phyloP scores from a whole-genome alignment of 2,329 filamentous ascomycete species.

The Paracorniculantispora psalliotae region DNA sequence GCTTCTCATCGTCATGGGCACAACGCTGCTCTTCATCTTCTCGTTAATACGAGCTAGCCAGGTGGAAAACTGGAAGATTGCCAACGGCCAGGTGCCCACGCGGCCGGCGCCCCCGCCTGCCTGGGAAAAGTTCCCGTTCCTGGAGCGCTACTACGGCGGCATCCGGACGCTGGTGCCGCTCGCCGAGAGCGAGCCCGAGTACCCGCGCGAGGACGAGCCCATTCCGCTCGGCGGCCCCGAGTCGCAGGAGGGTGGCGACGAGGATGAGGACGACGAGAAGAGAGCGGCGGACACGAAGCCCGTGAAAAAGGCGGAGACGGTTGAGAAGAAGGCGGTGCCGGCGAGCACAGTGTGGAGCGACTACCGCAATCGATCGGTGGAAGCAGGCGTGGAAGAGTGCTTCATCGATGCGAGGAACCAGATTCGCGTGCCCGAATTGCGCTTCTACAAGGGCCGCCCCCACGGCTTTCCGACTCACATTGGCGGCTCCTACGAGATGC shows the following conservation, averaged over 20 bases:
- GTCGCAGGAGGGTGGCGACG: not conserved
- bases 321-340: constrained; percentile 20
- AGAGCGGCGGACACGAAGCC: constrained; percentile 16
- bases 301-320: constrained; percentile 14
- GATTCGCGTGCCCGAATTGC: constrained; percentile 62
- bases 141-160: constrained; percentile 87
- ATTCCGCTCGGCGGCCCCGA: constrained; percentile 16
- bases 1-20: constrained; percentile 63
- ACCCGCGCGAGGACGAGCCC: constrained; percentile 63
- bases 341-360: constrained; percentile 31
- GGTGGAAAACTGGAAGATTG: constrained; percentile 58
- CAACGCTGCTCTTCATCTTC: constrained; percentile 71
- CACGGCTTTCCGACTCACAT: constrained; percentile 79
- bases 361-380: constrained; percentile 35
- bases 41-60: constrained; percentile 70
- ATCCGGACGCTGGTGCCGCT: constrained; percentile 65
- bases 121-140: constrained; percentile 82
- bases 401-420: constrained; percentile 67
- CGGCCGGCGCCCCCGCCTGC: constrained; percentile 57
- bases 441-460: constrained; percentile 72
- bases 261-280: not conserved
- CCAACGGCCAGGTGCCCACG: constrained; percentile 42
- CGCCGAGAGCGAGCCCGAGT: constrained; percentile 70
- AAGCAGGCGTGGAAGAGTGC: constrained; percentile 61
- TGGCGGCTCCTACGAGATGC: constrained; percentile 78